phyloP scores from a whole-genome alignment of 2,329 filamentous ascomycete species.

The Claviceps cyperi region DNA sequence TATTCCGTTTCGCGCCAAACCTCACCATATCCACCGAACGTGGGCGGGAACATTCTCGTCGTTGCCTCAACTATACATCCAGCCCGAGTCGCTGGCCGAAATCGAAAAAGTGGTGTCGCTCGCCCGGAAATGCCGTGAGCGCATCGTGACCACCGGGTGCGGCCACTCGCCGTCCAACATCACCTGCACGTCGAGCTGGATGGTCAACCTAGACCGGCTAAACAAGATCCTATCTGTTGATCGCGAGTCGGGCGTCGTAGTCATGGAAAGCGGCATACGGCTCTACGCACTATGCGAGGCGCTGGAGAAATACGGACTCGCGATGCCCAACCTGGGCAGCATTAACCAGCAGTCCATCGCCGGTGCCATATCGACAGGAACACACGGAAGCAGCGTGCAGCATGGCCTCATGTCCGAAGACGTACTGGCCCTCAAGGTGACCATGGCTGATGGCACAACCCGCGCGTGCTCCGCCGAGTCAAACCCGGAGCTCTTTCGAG shows the following conservation, averaged over 20 bases:
- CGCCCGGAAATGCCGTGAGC: slow-evolving; percentile 65
- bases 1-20: slow-evolving; percentile 62
- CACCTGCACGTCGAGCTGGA: slow-evolving; percentile 87
- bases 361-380: slow-evolving; percentile 83
- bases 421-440: slow-evolving; percentile 60
- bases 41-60: slow-evolving; percentile 92
- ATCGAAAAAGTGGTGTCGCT: slow-evolving; percentile 72
- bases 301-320: slow-evolving; percentile 61
- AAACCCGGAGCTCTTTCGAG: slow-evolving; percentile 71
- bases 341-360: slow-evolving; percentile 91
- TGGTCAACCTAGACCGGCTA: slow-evolving; percentile 82
- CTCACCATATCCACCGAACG: slow-evolving; percentile 67
- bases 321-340: slow-evolving; percentile 83
- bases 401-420: slow-evolving; percentile 78
- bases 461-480: slow-evolving; percentile 54
- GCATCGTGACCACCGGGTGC: slow-evolving; percentile 75
- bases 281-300: slow-evolving; percentile 58
- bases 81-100: slow-evolving; percentile 64
- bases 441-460: slow-evolving; percentile 65
- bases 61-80: slow-evolving; percentile 79
- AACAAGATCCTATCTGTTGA: slow-evolving; percentile 59
- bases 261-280: slow-evolving; percentile 79
- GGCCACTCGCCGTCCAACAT: slow-evolving; percentile 85
- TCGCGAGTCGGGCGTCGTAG: slow-evolving; percentile 47
- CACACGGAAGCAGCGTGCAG: slow-evolving; percentile 72